Evolutionary conservation across 768 basidiomycete genomes (phyloP).

Genomic region (Chiua virens): DNA sequence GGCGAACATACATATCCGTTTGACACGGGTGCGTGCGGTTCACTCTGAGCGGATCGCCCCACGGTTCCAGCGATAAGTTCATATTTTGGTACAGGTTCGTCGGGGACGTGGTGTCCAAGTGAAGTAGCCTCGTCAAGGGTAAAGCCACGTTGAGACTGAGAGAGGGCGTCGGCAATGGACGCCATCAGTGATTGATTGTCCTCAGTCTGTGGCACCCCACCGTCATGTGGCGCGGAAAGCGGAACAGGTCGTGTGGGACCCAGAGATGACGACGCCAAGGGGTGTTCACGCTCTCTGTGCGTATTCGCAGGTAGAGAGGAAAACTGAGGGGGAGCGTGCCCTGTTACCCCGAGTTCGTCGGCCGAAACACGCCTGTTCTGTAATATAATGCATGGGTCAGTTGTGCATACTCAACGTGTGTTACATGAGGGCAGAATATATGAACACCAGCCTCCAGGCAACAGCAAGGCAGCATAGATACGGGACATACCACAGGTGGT

Average conservation of each 20-base stretch:
- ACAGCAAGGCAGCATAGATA: conserved; percentile 15
- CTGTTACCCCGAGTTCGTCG: conserved; percentile 27
- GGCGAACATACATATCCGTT: conserved; percentile 14
- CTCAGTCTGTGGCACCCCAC: conserved; percentile 9
- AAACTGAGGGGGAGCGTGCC: conserved; percentile 39
- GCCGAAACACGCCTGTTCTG: conserved; percentile 21
- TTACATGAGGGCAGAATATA: conserved; percentile 10
- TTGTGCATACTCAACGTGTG: conserved; percentile 3
- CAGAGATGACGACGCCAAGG: conserved; percentile 12
- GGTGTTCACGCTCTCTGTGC: conserved; percentile 38
- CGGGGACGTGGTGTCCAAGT: conserved; percentile 15
- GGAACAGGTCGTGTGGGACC: conserved; percentile 7
- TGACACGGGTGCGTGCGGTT: conserved; percentile 16
- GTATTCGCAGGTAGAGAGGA: conserved; percentile 61
- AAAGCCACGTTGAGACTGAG: conserved; percentile 24
- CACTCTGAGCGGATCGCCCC: conserved; percentile 8
- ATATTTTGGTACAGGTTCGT: conserved; percentile 41
- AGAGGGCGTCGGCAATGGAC: conserved; percentile 39
- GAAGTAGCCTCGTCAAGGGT: conserved; percentile 26
- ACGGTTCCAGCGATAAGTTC: conserved; percentile 21
- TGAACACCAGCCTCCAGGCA: conserved; percentile 16
- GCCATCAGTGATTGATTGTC: conserved; percentile 37
- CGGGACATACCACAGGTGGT: conserved; percentile 19
- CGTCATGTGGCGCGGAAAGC: conserved; percentile 4
- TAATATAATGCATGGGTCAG: conserved; percentile 10